Evolutionary conservation across 2,329 filamentous ascomycete species (phyloP), one percentile per base, ranked within the genome.

Genomic region (Fusarium secorum): DNA sequence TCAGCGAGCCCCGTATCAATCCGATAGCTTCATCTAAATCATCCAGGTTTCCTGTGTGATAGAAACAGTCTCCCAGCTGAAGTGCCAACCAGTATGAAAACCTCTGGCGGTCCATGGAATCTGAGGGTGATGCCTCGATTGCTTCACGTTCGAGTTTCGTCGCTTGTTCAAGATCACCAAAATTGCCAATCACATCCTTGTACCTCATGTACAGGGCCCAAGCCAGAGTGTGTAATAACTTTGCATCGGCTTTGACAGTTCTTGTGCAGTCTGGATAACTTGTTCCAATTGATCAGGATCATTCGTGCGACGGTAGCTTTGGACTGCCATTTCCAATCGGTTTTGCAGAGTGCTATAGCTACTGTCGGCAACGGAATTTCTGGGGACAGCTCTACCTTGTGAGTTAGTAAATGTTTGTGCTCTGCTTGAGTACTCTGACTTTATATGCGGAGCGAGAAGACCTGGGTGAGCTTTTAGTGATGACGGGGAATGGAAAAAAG

Each of bases 261-360:
- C 8, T 15, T 42, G 2, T 15, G 36, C 20, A 10, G n/a, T 14
- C 2, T 54, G n/a, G 3, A 42, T 26, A 5, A 32, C 7, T 5
- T 42, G 15, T 26, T 18, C 22, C 7, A 54, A 13, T 24, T n/a
- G n/a, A 20, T 22, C 17, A 0, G 28, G n/a, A 2, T 42, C 28
- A 24, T 42, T 5, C n/a, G n/a, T 3, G 9, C 33, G 8, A 7
- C 15, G 26, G 24, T 42, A 54, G 3, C 28, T 32, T n/a, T 5
- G 45, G 4, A 24, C 0, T 7, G 24, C 4, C n/a, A 0, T 7
- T 24, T 33, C 28, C 2, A 49, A 18, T 17, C 1, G n/a, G 15
- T 0, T 0, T 33, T 33, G 0, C 11, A 4, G 28, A 33, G 11
- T 4, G 1, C 3, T 13, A 24, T 9, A 18, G 14, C 15, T 17